Percentiles rank a stretch among this genome's conserved stretches.
Evolutionary conservation across 768 basidiomycete species (phyloP).

Genomic region (Butyriboletus loyo): DNA sequence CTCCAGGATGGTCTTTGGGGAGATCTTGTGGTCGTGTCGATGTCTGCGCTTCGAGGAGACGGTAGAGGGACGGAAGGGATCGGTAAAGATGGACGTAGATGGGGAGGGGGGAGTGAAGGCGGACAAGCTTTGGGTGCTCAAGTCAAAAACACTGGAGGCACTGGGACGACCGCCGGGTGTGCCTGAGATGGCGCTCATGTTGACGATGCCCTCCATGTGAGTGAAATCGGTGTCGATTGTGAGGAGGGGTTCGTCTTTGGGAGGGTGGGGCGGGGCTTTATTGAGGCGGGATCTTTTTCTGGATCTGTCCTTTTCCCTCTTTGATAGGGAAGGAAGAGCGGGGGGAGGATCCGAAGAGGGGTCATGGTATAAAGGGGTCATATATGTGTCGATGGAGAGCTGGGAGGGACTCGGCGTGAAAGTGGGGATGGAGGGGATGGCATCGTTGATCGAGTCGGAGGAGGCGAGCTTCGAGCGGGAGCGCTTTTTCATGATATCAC

Average conservation of each 20-base stretch:
- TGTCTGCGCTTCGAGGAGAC: conserved; percentile 21
- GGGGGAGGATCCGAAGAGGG: conserved; percentile 5
- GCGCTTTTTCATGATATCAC: conserved; percentile 40
- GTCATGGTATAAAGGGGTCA: conserved; percentile 3
- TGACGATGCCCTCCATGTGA: conserved; percentile 80
- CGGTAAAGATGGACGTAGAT: conserved; percentile 30
- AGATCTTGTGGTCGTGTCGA: conserved; percentile 41
- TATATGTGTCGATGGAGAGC: conserved; percentile 22
- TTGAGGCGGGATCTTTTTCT: conserved; percentile 22
- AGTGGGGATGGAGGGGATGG: conserved; percentile 31
- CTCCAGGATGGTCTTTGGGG: conserved; percentile 44
- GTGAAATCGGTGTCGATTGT: conserved; percentile 36
- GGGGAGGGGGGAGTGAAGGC: conserved; percentile 40
- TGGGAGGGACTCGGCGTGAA: conserved; percentile 39
- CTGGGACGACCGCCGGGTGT: conserved; percentile 17
- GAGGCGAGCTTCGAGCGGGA: conserved; percentile 40
- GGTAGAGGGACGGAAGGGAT: conserved; percentile 34
- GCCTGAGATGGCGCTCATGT: conserved; percentile 28
- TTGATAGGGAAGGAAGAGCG: conserved; percentile 11
- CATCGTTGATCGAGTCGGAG: conserved; percentile 29
- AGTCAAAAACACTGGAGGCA: conserved; percentile 15
- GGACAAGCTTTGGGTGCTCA: conserved; percentile 37
- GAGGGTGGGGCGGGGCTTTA: conserved; percentile 15
- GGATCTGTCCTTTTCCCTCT: conserved; percentile 27
- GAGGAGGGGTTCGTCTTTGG: conserved; percentile 29